These are phyloP conservation scores for Pythium volutum DNA, from an alignment of 352 stramenopile genomes.

Conservation along the genomic window DNA sequence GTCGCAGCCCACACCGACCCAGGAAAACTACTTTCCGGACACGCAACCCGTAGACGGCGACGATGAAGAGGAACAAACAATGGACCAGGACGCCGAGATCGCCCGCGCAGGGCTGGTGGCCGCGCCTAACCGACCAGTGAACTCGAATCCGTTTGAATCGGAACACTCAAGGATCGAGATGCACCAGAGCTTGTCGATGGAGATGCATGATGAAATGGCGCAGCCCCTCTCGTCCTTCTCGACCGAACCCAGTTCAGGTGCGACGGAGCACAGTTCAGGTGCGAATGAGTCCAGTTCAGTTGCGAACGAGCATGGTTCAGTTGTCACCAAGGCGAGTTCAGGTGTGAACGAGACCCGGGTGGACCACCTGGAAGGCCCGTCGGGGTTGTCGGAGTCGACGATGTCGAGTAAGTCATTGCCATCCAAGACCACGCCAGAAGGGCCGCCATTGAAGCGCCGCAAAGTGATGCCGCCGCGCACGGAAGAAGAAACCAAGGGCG, in stretches of 20 bases:
- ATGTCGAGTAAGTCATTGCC: constrained; percentile 21
- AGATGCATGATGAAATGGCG: constrained; percentile 14
- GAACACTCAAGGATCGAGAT: constrained; percentile 7
- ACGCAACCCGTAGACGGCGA: constrained; percentile 21
- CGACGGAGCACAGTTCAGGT: too few relatives aligned
- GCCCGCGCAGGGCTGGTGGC: background rate
- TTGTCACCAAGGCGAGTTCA: too few relatives aligned
- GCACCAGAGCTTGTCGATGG: constrained; percentile 5
- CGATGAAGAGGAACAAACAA: constrained; percentile 20
- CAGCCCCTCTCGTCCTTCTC: constrained; percentile 13
- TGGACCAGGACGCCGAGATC: constrained; percentile 14
- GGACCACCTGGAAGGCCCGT: constrained; percentile 10
- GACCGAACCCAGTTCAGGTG: constrained; percentile 11
- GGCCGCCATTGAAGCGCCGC: constrained; percentile 6
- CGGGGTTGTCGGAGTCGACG: constrained; percentile 14
- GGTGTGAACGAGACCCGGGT: constrained; percentile 15
- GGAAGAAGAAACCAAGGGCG: constrained; percentile 12
- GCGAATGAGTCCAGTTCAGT: constrained; percentile 19
- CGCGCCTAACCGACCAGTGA: background rate
- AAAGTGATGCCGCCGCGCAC: background rate
- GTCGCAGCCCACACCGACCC: constrained; percentile 24
- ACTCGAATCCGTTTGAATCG: constrained; percentile 10
- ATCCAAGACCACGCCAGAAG: constrained; percentile 29
- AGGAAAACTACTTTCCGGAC: constrained; percentile 21
- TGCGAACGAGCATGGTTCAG: constrained; percentile 12